Evolutionary conservation across 106 monocot species (phyloP), one percentile per base, ranked within the genome.

Genomic region (Triglochin maritima): DNA sequence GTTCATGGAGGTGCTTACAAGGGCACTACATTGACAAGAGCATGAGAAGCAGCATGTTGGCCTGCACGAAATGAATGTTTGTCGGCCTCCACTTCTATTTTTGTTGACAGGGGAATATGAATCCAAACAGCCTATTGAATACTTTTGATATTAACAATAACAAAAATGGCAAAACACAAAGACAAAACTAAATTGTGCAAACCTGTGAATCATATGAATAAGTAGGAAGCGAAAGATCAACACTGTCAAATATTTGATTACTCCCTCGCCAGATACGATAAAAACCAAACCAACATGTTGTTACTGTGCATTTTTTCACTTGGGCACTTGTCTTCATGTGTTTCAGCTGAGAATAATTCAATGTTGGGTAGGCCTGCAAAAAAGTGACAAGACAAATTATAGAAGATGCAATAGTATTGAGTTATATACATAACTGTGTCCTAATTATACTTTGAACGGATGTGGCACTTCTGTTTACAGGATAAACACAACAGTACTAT

Each of bases 261-360:
- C 73, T 85, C 53, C 81, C 56, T 72, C 81, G 81, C 76, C 80
- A 78, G 69, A 96, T 82, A 41, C 87, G 81, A 67, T 88, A 76
- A 76, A 86, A 96, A 7, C 96, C 96, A 83, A 91, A 96, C 91
- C 90, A 90, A 47, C 69, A 82, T 54, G 90, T 96, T 64, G 85
- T 91, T 44, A 96, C 91, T 61, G 54, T 82, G 69, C 96, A 96
- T 70, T 70, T 54, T 82, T 84, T 69, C 47, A 78, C 79, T 78
- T 77, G 78, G 13, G 96, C 86, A 57, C 66, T 82, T 71, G 91
- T 83, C 67, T 65, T 80, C 41, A 69, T n/a, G 48, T 69, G 13
- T 14, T 81, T 73, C 58, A 46, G 49, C 53, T 68, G 50, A 54
- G 80, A 76, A 44, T 7, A 44, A 49, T 65, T 73, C 9, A 59